Conservation (phyloP, 768 basidiomycete species). For the Rhizopogon vulgaris region DNA sequence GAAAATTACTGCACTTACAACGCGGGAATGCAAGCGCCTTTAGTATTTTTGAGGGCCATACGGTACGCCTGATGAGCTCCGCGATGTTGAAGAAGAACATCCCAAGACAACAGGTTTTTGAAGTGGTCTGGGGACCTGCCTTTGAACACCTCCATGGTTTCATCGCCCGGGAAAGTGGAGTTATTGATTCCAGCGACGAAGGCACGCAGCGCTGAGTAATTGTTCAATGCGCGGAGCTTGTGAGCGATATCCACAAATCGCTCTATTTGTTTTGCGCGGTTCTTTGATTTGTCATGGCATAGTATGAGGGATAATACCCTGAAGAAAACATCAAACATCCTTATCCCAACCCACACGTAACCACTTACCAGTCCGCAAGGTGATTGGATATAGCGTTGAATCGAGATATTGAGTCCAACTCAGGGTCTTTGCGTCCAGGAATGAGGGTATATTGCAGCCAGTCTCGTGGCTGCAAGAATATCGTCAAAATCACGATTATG, state of each 20-base stretch:
- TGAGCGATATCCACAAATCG: conserved; percentile 83
- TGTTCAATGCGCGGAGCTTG: conserved; percentile 75
- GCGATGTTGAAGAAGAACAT: conserved; percentile 74
- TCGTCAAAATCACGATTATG: not conserved
- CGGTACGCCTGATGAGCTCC: conserved; percentile 90
- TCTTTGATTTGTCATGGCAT: conserved; percentile 72
- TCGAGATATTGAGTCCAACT: conserved; percentile 62
- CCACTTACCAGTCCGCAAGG: conserved; percentile 70
- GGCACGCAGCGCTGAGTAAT: conserved; percentile 89
- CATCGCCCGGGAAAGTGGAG: conserved; percentile 71
- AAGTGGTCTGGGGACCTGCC: conserved; percentile 57
- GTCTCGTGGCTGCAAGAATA: conserved; percentile 63
- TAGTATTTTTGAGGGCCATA: conserved; percentile 78
- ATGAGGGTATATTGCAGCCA: conserved; percentile 78
- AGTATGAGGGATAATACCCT: conserved; percentile 92
- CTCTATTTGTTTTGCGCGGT: conserved; percentile 78
- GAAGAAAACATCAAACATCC: conserved; percentile 6
- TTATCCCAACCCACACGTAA: not conserved
- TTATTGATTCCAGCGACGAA: conserved; percentile 92
- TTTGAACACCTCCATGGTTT: conserved; percentile 71
- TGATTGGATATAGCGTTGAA: conserved; percentile 79
- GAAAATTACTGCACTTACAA: conserved; percentile 39
- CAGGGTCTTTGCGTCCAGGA: conserved; percentile 57
- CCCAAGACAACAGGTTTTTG: conserved; percentile 78
- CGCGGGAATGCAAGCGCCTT: conserved; percentile 83